Evolutionary conservation across 2,329 filamentous ascomycete genomes (phyloP).

Genomic region (Penicillium sp.): DNA sequence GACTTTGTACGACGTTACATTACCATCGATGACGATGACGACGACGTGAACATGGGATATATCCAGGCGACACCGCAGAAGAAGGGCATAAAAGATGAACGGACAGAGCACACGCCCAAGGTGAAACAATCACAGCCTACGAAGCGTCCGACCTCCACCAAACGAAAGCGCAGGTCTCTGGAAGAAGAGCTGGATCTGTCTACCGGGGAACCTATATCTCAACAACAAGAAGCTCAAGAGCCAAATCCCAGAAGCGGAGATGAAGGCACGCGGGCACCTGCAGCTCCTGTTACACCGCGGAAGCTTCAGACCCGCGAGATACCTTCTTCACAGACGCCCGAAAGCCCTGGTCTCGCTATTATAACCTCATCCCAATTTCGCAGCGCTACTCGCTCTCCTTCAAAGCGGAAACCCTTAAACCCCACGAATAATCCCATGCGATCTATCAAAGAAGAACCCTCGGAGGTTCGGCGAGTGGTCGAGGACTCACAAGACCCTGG

Average conservation of each 20-base stretch:
- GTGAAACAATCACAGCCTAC: neutral
- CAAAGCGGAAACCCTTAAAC: conserved; percentile 14
- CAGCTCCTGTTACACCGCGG: conserved; percentile 32
- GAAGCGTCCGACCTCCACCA: conserved; percentile 1
- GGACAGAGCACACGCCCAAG: neutral
- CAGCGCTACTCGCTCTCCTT: conserved; percentile 27
- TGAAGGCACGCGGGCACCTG: neutral
- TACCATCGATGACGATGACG: conserved; percentile 35
- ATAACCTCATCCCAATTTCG: conserved; percentile 37
- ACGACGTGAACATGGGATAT: conserved; percentile 32
- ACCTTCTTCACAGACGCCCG: conserved; percentile 44
- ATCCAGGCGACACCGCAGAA: conserved; percentile 25
- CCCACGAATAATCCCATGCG: neutral
- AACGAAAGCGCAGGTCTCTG: conserved; percentile 13
- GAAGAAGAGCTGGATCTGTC: conserved; percentile 22
- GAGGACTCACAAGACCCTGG: conserved; percentile 7
- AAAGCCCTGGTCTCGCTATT: conserved; percentile 39
- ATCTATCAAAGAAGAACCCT: conserved; percentile 23
- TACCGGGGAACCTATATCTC: conserved; percentile 21
- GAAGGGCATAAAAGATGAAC: neutral
- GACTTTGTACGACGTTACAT: conserved; percentile 39
- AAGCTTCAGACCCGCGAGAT: conserved; percentile 35
- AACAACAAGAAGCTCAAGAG: conserved; percentile 7
- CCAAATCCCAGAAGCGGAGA: neutral
- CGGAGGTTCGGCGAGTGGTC: neutral